These are phyloP conservation scores for Lonicera japonica DNA, from an alignment of 129 eudicot species.

Conservation along the genomic window DNA sequence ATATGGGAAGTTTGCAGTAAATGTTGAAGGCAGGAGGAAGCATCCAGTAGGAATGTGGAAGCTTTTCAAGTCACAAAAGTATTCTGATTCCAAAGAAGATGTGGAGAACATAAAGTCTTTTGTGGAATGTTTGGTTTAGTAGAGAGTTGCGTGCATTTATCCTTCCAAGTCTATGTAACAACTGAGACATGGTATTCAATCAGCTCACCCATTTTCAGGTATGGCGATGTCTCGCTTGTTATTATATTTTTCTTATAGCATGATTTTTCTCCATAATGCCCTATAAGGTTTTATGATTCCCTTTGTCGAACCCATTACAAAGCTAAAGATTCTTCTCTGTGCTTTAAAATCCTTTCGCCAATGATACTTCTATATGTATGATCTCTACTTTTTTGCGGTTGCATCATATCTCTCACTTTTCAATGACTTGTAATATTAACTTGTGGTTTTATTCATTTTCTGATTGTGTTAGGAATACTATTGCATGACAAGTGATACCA, in stretches of 20 bases:
- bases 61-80: constrained; percentile 64
- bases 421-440: background rate
- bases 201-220: constrained; percentile 7
- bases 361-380: background rate
- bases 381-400: background rate
- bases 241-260: background rate
- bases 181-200: background rate
- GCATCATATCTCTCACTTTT: too few relatives aligned
- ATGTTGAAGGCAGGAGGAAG: constrained; percentile 27
- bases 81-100: constrained; percentile 51
- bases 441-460: background rate
- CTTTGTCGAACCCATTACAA: too few relatives aligned
- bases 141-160: background rate
- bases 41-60: constrained; percentile 91
- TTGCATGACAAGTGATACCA: background rate
- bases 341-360: background rate
- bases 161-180: constrained; percentile 1
- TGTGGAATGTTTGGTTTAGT: constrained; percentile 37
- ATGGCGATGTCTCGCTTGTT: background rate
- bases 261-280: background rate
- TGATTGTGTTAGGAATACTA: background rate
- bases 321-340: too few relatives aligned
- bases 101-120: constrained; percentile 52
- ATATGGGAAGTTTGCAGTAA: constrained; percentile 56
- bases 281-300: too few relatives aligned